Evolutionary conservation across 257 asterid species (phyloP), one percentile per base, ranked within the genome.

Genomic region (Pogostemon cablin): DNA sequence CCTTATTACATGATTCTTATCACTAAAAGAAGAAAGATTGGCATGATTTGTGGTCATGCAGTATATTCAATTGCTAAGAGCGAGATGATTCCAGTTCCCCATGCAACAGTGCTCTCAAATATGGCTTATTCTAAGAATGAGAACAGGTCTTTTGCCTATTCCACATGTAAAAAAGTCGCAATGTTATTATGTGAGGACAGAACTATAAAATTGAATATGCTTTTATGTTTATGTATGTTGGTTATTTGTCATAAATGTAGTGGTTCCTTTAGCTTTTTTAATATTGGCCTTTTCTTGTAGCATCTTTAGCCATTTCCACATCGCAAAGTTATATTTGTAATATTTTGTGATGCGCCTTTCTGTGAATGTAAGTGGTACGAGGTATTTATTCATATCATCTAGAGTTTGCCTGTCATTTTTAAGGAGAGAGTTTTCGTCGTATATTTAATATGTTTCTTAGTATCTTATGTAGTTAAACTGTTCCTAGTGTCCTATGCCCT

Each of bases 61-160:
- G 86, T 95, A 12, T 95, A 91, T 82, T 77, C 96, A 32, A 53
- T 95, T 67, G 83, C 87, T 55, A 85, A 88, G 85, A 87, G 90
- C 87, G 84, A 83, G 88, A 87, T 89, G 90, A 73, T 93, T 55
- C 92, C 91, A 62, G 77, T 93, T 50, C 86, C 91, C 65, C 82
- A 84, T 81, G 70, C 95, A 54, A 78, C 90, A 39, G 81, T 79
- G 80, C 86, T 73, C 54, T 83, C 87, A 73, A 81, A 85, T 85
- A 80, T 84, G 95, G 86, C 87, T 81, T 77, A 81, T 88, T 85
- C 96, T 95, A 95, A 80, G 86, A 87, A 85, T 72, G 99, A 95
- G 87, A 86, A 91, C 93, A 91, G 99, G 99, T 95, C 86, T 85
- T 86, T 86, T 85, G 96, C 84, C 87, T 77, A 81, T 88, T 87